phyloP scores from a whole-genome alignment of 768 basidiomycete species.

The Suillus hirtellus region DNA sequence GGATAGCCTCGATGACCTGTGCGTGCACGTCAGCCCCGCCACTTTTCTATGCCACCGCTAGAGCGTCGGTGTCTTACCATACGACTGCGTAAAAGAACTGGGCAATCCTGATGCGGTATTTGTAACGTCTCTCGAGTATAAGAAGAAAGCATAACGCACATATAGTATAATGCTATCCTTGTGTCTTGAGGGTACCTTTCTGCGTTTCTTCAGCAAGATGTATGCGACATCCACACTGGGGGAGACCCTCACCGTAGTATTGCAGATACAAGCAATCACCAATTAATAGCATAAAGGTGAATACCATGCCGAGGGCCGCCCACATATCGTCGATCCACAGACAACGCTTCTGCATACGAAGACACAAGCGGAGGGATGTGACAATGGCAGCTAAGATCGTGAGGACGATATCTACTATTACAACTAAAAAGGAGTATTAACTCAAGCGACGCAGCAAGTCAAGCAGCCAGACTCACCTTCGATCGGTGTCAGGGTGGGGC shows the following conservation, averaged over 20 bases:
- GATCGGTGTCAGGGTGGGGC: no score
- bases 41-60: background rate
- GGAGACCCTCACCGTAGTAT: background rate
- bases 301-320: background rate
- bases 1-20: background rate
- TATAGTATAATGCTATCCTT: background rate
- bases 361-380: background rate
- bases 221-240: background rate
- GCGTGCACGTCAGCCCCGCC: background rate
- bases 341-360: background rate
- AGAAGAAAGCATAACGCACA: background rate
- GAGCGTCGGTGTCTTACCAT: background rate
- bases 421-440: background rate
- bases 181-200: background rate
- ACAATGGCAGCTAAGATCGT: background rate
- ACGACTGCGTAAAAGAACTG: background rate
- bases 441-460: background rate
- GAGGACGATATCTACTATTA: no score
- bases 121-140: background rate
- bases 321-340: background rate
- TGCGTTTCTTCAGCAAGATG: background rate
- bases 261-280: background rate
- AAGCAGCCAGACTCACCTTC: background rate
- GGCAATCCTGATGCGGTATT: background rate
- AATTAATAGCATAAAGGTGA: background rate